Conservation (phyloP, 2,329 filamentous ascomycete genomes). For the Sporothrix globosa region DNA sequence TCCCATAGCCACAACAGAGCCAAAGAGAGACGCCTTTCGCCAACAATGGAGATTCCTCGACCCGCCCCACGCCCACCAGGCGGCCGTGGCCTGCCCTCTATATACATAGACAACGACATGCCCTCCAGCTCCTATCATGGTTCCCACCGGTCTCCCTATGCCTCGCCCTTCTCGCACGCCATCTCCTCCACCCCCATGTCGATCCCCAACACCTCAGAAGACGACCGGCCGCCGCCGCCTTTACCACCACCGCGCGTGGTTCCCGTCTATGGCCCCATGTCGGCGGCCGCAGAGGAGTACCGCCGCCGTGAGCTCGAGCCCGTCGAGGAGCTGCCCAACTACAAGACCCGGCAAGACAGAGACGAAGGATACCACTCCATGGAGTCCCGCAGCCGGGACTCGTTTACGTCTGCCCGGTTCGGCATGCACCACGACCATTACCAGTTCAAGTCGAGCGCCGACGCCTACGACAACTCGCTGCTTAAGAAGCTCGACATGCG, state of each 20-base stretch:
- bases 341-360: conserved; percentile 36
- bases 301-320: conserved; percentile 34
- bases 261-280: conserved; percentile 39
- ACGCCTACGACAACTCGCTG: conserved; percentile 55
- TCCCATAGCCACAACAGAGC: neutral
- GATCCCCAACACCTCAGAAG: conserved; percentile 43
- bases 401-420: conserved; percentile 45
- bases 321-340: conserved; percentile 35
- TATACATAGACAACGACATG: conserved; percentile 37
- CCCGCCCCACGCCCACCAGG: conserved; percentile 31
- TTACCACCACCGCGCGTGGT: conserved; percentile 45
- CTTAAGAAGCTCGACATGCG: conserved; percentile 60
- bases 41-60: conserved; percentile 36
- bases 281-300: conserved; percentile 33
- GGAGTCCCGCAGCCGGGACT: conserved; percentile 34
- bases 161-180: conserved; percentile 42
- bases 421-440: conserved; percentile 56
- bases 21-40: neutral
- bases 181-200: conserved; percentile 43
- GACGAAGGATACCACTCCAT: conserved; percentile 39
- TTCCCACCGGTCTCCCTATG: conserved; percentile 29
- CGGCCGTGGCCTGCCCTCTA: conserved; percentile 35
- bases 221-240: conserved; percentile 45
- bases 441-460: conserved; percentile 52
- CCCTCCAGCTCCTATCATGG: conserved; percentile 31